phyloP scores from a whole-genome alignment of 768 basidiomycete genomes.

The Podaxis sp. region DNA sequence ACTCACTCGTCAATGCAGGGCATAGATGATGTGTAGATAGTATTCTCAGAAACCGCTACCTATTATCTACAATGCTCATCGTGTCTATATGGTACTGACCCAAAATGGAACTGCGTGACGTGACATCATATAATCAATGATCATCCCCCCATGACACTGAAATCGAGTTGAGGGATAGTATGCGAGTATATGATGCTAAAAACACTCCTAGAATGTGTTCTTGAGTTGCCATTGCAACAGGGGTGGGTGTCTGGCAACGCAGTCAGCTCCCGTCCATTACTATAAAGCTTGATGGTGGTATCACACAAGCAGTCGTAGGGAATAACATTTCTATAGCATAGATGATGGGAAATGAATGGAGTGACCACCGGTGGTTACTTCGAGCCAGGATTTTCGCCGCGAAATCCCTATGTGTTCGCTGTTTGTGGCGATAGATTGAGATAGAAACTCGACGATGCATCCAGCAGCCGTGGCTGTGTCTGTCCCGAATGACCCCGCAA shows the following conservation, averaged over 20 bases:
- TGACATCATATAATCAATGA: too few relatives aligned
- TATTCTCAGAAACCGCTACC: too few relatives aligned
- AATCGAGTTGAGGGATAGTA: too few relatives aligned
- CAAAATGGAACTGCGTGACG: too few relatives aligned
- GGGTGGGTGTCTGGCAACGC: not conserved
- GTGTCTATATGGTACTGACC: too few relatives aligned
- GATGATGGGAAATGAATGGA: not conserved
- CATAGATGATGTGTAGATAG: too few relatives aligned
- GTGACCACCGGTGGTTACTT: not conserved
- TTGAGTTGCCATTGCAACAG: not conserved
- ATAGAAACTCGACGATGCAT: not conserved
- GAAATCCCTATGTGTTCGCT: conserved; percentile 1
- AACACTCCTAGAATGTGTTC: too few relatives aligned
- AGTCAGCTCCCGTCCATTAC: not conserved
- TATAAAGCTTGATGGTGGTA: not conserved
- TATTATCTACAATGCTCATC: too few relatives aligned
- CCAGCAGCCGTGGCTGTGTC: not conserved
- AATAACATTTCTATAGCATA: not conserved
- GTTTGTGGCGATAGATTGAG: not conserved
- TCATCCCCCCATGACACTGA: too few relatives aligned
- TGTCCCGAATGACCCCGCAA: not conserved
- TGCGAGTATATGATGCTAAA: too few relatives aligned
- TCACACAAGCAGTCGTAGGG: not conserved
- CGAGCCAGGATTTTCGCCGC: not conserved
- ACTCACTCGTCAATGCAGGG: too few relatives aligned